Evolutionary conservation across 352 stramenopile species (phyloP).

Genomic region (Albugo candida): DNA sequence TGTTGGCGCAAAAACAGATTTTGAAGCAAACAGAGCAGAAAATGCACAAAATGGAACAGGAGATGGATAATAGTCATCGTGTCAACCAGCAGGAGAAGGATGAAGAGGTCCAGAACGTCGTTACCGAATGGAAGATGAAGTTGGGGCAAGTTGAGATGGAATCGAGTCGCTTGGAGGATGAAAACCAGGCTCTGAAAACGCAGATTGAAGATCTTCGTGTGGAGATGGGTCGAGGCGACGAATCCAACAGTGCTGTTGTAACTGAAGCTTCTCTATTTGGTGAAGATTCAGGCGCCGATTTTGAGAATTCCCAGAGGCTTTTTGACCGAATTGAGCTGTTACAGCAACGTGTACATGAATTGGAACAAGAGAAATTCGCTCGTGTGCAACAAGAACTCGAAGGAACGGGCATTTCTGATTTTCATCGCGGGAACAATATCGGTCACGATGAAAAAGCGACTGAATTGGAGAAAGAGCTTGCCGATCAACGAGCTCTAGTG

Average conservation of each 20-base stretch:
- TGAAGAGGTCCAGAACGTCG: conserved; percentile 19
- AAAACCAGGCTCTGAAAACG: no score
- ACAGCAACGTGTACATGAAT: not conserved
- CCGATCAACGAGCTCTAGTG: no score
- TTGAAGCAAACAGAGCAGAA: not conserved
- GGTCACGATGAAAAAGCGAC: not conserved
- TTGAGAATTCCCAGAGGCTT: not conserved
- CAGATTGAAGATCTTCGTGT: no score
- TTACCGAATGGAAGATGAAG: conserved; percentile 12
- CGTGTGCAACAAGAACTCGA: not conserved
- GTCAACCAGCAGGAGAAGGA: conserved; percentile 19
- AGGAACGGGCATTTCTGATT: not conserved
- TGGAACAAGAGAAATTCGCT: no score
- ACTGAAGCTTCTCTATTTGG: no score
- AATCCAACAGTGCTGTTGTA: no score
- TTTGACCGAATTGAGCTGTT: not conserved
- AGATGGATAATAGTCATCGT: not conserved
- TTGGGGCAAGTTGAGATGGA: conserved; percentile 13
- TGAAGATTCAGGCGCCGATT: not conserved
- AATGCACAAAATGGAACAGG: not conserved
- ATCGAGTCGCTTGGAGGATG: not conserved
- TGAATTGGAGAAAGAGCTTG: conserved; percentile 16
- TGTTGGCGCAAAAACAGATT: conserved; percentile 1
- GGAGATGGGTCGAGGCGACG: no score
- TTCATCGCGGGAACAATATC: not conserved